Evolutionary conservation across 176 grass and related monocot species (phyloP).

Genomic region (Phoenix roebelenii): DNA sequence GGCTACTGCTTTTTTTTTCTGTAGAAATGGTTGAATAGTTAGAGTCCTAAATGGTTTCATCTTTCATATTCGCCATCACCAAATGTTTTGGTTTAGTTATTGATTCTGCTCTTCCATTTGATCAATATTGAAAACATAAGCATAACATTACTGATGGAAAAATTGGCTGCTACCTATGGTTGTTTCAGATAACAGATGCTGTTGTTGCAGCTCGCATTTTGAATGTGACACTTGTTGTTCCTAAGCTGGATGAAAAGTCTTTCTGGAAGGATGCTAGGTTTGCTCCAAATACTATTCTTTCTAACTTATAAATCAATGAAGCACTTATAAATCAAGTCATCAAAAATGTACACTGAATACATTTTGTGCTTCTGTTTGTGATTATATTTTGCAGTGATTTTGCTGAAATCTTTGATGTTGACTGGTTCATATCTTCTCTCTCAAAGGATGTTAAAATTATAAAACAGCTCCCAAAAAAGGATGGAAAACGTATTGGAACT

Average conservation of each 20-base stretch:
- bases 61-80: too few relatives aligned
- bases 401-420: conserved; percentile 62
- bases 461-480: conserved; percentile 63
- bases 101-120: too few relatives aligned
- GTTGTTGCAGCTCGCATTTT: conserved; percentile 81
- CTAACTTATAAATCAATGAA: too few relatives aligned
- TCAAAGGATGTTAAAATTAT: conserved; percentile 85
- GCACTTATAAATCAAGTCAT: too few relatives aligned
- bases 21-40: too few relatives aligned
- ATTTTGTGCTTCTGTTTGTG: conserved; percentile 25
- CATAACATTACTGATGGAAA: conserved; percentile 10
- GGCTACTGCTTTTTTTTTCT: too few relatives aligned
- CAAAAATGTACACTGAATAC: too few relatives aligned
- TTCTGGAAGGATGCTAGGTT: conserved; percentile 99
- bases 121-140: not conserved
- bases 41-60: too few relatives aligned
- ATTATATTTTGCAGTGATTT: conserved; percentile 67
- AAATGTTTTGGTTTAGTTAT: too few relatives aligned
- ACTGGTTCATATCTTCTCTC: conserved; percentile 76
- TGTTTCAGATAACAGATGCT: conserved; percentile 92
- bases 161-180: not conserved
- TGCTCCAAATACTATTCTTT: conserved; percentile 4
- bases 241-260: conserved; percentile 80
- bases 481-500: conserved; percentile 35
- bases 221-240: conserved; percentile 84